phyloP scores from a whole-genome alignment of 768 basidiomycete genomes.

The Tulasnella sp. region DNA sequence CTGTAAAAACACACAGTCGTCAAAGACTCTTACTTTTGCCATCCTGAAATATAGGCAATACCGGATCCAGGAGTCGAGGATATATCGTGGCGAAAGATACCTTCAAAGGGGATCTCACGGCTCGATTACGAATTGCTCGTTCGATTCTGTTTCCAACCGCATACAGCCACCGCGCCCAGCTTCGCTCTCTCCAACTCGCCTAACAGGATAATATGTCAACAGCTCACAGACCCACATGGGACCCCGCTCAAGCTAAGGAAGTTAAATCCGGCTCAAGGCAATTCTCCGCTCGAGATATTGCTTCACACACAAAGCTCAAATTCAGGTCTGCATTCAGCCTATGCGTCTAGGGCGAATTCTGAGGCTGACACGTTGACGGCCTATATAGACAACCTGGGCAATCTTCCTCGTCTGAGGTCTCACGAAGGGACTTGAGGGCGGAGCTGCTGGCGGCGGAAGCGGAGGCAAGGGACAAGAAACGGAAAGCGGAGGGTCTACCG shows the following conservation, averaged over 20 bases:
- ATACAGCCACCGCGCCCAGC: conserved; percentile 12
- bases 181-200: not conserved
- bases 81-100: not conserved
- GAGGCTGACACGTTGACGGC: not conserved
- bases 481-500: conserved; percentile 76
- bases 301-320: conserved; percentile 95
- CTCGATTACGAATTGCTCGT: not conserved
- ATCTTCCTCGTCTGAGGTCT: conserved; percentile 71
- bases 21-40: not conserved
- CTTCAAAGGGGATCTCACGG: not conserved
- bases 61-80: not conserved
- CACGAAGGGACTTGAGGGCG: conserved; percentile 71
- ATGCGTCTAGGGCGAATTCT: not conserved
- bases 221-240: conserved; percentile 95
- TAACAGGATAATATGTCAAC: conserved; percentile 61
- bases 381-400: conserved; percentile 79
- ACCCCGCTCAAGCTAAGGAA: conserved; percentile 90
- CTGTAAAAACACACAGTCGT: not conserved
- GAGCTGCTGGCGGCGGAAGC: conserved; percentile 83
- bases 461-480: conserved; percentile 84
- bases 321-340: conserved; percentile 63
- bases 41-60: not conserved
- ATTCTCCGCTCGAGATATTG: conserved; percentile 90
- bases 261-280: conserved; percentile 89
- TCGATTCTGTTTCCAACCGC: conserved; percentile 4